Percentiles rank a stretch among this genome's conserved stretches.
These are phyloP conservation scores for Thalia dealbata DNA, from an alignment of 176 grass and related monocot genomes.

Conservation along the genomic window DNA sequence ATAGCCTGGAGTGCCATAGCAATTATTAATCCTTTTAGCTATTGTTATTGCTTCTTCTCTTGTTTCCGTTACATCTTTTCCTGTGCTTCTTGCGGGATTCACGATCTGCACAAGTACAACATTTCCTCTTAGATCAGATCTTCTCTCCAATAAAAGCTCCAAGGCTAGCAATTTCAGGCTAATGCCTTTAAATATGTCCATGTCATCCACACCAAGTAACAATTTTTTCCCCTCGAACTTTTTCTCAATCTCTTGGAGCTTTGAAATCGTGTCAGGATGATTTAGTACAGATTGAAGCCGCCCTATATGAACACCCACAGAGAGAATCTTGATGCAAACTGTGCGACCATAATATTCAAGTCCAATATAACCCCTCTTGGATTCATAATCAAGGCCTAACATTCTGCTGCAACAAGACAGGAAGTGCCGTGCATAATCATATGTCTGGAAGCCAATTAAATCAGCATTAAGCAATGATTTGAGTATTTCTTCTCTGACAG, in stretches of 20 bases:
- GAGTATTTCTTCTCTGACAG: conserved; percentile 88
- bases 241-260: conserved; percentile 67
- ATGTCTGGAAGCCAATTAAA: conserved; percentile 96
- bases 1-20: conserved; percentile 45
- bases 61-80: conserved; percentile 63
- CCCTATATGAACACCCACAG: conserved; percentile 71
- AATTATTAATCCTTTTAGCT: conserved; percentile 49
- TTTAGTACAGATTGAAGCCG: conserved; percentile 60
- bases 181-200: conserved; percentile 90
- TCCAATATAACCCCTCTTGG: conserved; percentile 86
- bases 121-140: conserved; percentile 47
- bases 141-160: conserved; percentile 65
- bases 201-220: conserved; percentile 73
- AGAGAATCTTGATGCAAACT: conserved; percentile 75
- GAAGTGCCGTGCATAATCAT: conserved; percentile 90
- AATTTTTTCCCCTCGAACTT: conserved; percentile 55
- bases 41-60: conserved; percentile 49
- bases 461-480: conserved; percentile 82
- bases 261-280: conserved; percentile 43
- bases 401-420: conserved; percentile 87
- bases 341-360: conserved; percentile 81
- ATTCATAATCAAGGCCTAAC: conserved; percentile 71
- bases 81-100: conserved; percentile 67
- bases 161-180: conserved; percentile 69
- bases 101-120: conserved; percentile 78